These are phyloP conservation scores for Spinacia oleracea DNA, from an alignment of 179 eudicot species.

Conservation along the genomic window DNA sequence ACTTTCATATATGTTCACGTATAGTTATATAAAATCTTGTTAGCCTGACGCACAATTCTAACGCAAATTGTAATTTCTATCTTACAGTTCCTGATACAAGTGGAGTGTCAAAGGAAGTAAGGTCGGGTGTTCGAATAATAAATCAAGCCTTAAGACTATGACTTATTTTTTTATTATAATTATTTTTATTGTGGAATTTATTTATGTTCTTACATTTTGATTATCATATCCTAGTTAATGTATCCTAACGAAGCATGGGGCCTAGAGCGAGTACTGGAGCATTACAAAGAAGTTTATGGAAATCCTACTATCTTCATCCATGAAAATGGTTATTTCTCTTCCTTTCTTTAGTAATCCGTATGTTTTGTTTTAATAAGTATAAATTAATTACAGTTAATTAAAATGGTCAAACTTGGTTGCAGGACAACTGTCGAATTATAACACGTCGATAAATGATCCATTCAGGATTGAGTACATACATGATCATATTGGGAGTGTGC, in stretches of 20 bases:
- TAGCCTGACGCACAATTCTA: too few species aligned
- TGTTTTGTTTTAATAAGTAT: not conserved
- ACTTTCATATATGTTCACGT: too few species aligned
- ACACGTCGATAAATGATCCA: not conserved
- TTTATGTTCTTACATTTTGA: not conserved
- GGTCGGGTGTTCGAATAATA: too few species aligned
- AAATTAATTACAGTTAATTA: not conserved
- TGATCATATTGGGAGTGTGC: not conserved
- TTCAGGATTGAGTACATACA: not conserved
- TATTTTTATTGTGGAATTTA: too few species aligned
- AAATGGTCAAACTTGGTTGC: not conserved
- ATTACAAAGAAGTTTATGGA: not conserved
- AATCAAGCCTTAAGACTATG: too few species aligned
- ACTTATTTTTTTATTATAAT: too few species aligned
- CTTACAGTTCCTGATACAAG: too few species aligned
- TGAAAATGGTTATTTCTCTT: not conserved
- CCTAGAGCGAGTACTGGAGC: not conserved
- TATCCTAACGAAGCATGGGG: slow-evolving; percentile 2
- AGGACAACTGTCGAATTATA: not conserved
- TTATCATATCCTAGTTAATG: not conserved
- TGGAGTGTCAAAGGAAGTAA: too few species aligned
- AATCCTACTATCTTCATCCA: not conserved
- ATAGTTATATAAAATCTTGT: too few species aligned
- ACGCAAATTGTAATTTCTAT: too few species aligned
- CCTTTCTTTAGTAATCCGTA: not conserved